These are phyloP conservation scores for Didymella glomerata DNA, from an alignment of 2,329 filamentous ascomycete genomes.

Conservation along the genomic window DNA sequence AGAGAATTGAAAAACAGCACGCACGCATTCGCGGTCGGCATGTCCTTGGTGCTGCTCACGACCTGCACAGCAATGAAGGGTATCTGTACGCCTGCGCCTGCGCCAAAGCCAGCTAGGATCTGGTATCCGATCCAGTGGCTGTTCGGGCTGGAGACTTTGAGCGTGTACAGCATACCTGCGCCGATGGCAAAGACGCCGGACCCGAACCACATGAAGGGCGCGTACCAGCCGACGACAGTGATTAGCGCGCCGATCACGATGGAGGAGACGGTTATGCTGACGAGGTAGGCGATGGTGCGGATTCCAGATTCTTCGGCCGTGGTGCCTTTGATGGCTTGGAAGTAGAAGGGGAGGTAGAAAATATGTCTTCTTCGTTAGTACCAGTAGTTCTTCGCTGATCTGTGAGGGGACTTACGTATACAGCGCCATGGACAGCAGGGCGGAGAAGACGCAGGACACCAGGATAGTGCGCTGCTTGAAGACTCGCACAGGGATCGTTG, in stretches of 20 bases:
- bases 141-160: slow-evolving; percentile 35
- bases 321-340: slow-evolving; percentile 56
- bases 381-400: not conserved
- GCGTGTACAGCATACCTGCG: slow-evolving; percentile 51
- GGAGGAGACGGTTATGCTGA: slow-evolving; percentile 38
- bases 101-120: slow-evolving; percentile 50
- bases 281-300: slow-evolving; percentile 47
- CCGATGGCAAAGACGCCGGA: slow-evolving; percentile 49
- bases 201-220: slow-evolving; percentile 52
- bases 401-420: slow-evolving; percentile 41
- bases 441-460: slow-evolving; percentile 46
- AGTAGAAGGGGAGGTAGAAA: slow-evolving; percentile 54
- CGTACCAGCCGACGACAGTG: slow-evolving; percentile 41
- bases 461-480: slow-evolving; percentile 50
- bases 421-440: slow-evolving; percentile 50
- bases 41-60: slow-evolving; percentile 50
- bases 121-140: slow-evolving; percentile 54
- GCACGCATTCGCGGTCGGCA: slow-evolving; percentile 55
- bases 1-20: slow-evolving; percentile 70
- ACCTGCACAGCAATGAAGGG: slow-evolving; percentile 57
- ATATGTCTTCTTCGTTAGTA: slow-evolving; percentile 35
- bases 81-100: slow-evolving; percentile 56
- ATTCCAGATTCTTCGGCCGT: slow-evolving; percentile 51
- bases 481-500: slow-evolving; percentile 43
- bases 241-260: slow-evolving; percentile 41